phyloP scores from a whole-genome alignment of 2,329 filamentous ascomycete species.

The Alternaria longipes region DNA sequence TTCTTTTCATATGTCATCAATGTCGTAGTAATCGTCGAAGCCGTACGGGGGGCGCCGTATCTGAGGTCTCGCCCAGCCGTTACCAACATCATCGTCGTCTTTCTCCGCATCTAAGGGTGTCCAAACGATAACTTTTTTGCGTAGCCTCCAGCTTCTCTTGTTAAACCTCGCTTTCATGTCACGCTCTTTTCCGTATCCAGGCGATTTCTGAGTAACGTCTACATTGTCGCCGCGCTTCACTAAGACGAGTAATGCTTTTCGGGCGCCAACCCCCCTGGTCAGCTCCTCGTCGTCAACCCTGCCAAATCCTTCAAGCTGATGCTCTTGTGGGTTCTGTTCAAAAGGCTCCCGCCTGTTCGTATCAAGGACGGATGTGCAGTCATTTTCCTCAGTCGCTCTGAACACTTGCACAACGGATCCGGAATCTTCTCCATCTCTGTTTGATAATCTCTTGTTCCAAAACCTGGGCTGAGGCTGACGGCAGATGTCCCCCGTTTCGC shows the following conservation, averaged over 20 bases:
- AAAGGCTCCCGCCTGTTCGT: constrained; percentile 13
- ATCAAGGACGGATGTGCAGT: constrained; percentile 17
- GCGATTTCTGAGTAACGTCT: constrained; percentile 17
- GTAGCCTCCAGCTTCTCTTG: constrained; percentile 22
- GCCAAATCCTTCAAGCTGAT: constrained; percentile 14
- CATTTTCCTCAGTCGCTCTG: constrained; percentile 17
- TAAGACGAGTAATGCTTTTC: constrained; percentile 18
- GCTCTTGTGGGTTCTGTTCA: constrained; percentile 17
- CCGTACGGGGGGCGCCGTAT: constrained; percentile 18
- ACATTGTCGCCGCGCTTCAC: constrained; percentile 20
- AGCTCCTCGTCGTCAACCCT: constrained; percentile 22
- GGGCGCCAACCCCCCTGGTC: constrained; percentile 17
- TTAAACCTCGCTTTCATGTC: constrained; percentile 26
- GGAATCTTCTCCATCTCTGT: constrained; percentile 16
- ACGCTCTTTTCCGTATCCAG: constrained; percentile 23
- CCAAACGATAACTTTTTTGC: constrained; percentile 27
- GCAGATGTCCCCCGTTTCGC: constrained; percentile 21
- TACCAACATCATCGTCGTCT: constrained; percentile 23
- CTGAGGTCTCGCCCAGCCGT: constrained; percentile 24
- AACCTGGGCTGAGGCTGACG: constrained; percentile 21
- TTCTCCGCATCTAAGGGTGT: constrained; percentile 19
- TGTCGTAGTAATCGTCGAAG: constrained; percentile 24
- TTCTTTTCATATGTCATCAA: constrained; percentile 21
- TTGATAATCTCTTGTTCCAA: constrained; percentile 18
- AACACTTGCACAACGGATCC: constrained; percentile 19